These are phyloP conservation scores for Solanum rostratum DNA, from an alignment of 257 asterid species.

Conservation along the genomic window DNA sequence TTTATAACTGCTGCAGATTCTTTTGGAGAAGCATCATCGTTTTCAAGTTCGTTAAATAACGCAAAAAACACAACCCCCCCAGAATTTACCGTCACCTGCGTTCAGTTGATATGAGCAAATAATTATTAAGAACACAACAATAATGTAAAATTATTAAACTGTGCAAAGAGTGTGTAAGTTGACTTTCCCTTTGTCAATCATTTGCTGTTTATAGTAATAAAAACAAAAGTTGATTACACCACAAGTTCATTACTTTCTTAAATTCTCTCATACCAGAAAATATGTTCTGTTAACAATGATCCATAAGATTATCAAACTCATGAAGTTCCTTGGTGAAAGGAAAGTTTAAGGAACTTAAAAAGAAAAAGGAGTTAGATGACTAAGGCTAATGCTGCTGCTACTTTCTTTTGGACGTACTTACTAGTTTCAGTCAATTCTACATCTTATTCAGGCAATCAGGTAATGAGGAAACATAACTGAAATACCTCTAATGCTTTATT, in stretches of 20 bases:
- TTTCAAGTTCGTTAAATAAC: constrained; percentile 64
- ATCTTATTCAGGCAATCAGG: background rate
- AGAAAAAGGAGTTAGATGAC: background rate
- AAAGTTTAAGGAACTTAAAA: background rate
- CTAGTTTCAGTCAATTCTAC: background rate
- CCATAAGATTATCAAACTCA: background rate
- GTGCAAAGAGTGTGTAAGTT: background rate
- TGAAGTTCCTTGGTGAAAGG: background rate
- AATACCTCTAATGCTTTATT: constrained; percentile 84
- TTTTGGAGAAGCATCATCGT: constrained; percentile 52
- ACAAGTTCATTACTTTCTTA: background rate
- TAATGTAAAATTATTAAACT: background rate
- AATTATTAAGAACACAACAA: constrained; percentile 10
- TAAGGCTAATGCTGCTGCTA: background rate
- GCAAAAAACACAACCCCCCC: constrained; percentile 98
- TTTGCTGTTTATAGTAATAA: background rate
- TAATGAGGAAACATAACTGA: background rate
- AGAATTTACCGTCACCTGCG: constrained; percentile 95
- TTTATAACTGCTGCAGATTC: constrained; percentile 98
- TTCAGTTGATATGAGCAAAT: constrained; percentile 8
- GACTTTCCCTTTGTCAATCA: background rate
- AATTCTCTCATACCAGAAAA: background rate
- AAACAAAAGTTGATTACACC: background rate
- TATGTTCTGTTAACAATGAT: background rate
- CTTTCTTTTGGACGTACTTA: background rate